Evolutionary conservation across 257 asterid species (phyloP).

Genomic region (Ehretia macrophylla): DNA sequence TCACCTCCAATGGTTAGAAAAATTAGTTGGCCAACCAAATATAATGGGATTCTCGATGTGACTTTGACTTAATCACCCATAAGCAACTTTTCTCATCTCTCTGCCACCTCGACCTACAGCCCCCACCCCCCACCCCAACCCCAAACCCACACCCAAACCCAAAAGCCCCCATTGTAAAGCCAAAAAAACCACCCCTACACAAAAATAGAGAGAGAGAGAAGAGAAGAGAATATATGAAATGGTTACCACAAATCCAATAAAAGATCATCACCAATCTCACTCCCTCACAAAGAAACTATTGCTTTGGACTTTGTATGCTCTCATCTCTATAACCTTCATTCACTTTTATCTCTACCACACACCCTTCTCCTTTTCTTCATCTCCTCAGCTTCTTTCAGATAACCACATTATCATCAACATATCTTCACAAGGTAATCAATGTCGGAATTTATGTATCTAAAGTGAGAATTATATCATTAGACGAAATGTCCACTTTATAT

Average conservation of each 20-base stretch:
- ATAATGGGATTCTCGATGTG: background rate
- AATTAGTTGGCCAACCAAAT: slow-evolving; percentile 4
- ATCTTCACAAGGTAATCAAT: slow-evolving; percentile 44
- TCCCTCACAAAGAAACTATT: slow-evolving; percentile 22
- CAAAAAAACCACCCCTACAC: too few relatives aligned
- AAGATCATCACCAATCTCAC: slow-evolving; percentile 9
- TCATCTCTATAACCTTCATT: slow-evolving; percentile 38
- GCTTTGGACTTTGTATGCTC: slow-evolving; percentile 27
- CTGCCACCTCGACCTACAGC: background rate
- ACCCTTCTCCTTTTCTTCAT: slow-evolving; percentile 21
- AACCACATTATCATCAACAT: slow-evolving; percentile 8
- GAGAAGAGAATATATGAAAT: slow-evolving; percentile 9
- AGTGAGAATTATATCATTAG: too few relatives aligned
- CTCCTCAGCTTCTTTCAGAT: slow-evolving; percentile 9
- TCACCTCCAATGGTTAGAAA: background rate
- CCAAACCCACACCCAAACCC: too few relatives aligned
- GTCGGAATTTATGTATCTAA: too few relatives aligned
- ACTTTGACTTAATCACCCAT: slow-evolving; percentile 5
- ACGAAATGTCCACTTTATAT: background rate
- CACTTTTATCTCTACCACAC: slow-evolving; percentile 35
- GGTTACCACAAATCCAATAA: slow-evolving; percentile 34
- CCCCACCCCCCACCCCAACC: too few relatives aligned
- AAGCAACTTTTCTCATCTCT: background rate
- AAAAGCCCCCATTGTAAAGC: too few relatives aligned
- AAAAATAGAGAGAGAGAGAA: too few relatives aligned